phyloP scores from a whole-genome alignment of 768 basidiomycete genomes.

The Gautieria morchelliformis region DNA sequence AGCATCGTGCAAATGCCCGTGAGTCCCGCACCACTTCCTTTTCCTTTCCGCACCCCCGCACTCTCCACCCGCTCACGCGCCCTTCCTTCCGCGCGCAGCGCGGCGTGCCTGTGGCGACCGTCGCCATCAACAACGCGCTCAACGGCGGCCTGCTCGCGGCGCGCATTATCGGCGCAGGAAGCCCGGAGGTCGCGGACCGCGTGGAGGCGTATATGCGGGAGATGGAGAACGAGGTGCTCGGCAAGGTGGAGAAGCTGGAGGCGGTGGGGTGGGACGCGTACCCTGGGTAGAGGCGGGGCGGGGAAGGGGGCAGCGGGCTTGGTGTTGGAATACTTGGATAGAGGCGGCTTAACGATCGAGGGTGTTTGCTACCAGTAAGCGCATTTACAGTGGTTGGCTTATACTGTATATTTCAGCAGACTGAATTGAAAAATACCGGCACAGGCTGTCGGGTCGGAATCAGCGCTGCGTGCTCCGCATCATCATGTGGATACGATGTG shows the following conservation, averaged over 20 bases:
- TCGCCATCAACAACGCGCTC: slow-evolving; percentile 91
- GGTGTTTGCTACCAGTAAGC: no score
- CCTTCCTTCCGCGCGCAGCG: slow-evolving; percentile 40
- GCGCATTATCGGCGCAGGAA: slow-evolving; percentile 73
- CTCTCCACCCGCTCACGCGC: neutral
- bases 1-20: slow-evolving; percentile 99
- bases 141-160: slow-evolving; percentile 91
- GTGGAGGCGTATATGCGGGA: slow-evolving; percentile 68
- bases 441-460: no score
- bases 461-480: no score
- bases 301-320: no score
- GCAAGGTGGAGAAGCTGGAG: slow-evolving; percentile 67
- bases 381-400: no score
- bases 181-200: slow-evolving; percentile 49
- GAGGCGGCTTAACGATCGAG: no score
- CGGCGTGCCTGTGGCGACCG: slow-evolving; percentile 94
- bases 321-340: no score
- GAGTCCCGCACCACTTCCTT: slow-evolving; percentile 22
- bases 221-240: slow-evolving; percentile 67
- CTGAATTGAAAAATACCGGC: no score
- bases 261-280: slow-evolving; percentile 85
- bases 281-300: neutral
- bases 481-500: no score
- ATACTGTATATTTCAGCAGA: no score
- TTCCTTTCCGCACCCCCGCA: slow-evolving; percentile 3